Conservation (phyloP, 495 filamentous ascomycete genomes). For the Neohortaea acidophila region DNA sequence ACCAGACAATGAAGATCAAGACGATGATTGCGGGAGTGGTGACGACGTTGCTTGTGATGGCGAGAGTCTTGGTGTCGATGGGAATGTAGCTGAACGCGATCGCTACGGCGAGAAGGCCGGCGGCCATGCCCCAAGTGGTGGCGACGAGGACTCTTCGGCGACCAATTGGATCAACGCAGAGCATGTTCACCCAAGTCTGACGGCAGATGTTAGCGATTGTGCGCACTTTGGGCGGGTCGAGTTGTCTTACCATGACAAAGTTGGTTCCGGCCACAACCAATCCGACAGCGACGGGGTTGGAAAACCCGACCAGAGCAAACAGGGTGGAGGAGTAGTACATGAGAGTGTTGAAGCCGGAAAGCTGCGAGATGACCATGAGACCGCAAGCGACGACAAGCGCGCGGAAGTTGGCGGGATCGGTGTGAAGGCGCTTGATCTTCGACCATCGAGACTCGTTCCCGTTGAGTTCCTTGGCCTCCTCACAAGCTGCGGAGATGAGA, state of each 20-base stretch:
- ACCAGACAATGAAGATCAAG: conserved; percentile 34
- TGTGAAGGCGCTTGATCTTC: conserved; percentile 34
- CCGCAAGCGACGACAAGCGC: conserved; percentile 37
- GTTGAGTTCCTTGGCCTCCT: conserved; percentile 27
- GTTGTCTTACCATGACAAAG: conserved; percentile 40
- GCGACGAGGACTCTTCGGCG: conserved; percentile 32
- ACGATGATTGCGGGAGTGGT: conserved; percentile 30
- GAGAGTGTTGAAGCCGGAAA: conserved; percentile 35
- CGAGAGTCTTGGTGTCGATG: conserved; percentile 26
- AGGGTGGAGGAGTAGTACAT: conserved; percentile 39
- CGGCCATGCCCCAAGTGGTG: conserved; percentile 32
- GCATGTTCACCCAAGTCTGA: conserved; percentile 36
- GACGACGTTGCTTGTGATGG: conserved; percentile 19
- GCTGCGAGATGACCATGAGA: conserved; percentile 34
- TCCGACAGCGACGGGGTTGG: conserved; percentile 35
- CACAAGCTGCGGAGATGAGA: conserved; percentile 26
- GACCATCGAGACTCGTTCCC: conserved; percentile 25
- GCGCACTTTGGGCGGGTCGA: too few species aligned
- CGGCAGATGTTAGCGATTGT: too few species aligned
- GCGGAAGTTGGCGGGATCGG: conserved; percentile 30
- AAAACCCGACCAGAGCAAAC: conserved; percentile 38
- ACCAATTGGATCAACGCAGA: conserved; percentile 35
- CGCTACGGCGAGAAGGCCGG: conserved; percentile 30
- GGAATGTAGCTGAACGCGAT: conserved; percentile 38
- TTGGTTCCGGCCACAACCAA: conserved; percentile 38